Percentiles rank a stretch among this genome's conserved stretches.
Evolutionary conservation across 345 rosid genomes (phyloP).

Genomic region (Eucalyptus tenuipes): DNA sequence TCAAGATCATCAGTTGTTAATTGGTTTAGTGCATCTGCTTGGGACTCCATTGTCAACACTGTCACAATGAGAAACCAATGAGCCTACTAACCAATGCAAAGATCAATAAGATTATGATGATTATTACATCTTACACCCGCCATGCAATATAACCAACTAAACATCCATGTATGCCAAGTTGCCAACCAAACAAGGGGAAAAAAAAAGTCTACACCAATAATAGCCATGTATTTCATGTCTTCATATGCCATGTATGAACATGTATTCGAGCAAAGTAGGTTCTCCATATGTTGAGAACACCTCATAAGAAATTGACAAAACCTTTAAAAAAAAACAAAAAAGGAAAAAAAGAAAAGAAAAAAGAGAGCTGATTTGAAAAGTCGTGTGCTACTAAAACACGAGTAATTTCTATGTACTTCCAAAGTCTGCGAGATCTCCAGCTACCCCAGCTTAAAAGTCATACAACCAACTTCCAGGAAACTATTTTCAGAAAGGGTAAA

Average conservation of each 20-base stretch:
- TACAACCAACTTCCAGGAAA: not conserved
- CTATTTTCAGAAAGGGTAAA: not conserved
- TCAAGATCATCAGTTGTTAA: conserved; percentile 39
- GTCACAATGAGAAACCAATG: not conserved
- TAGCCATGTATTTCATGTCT: not conserved
- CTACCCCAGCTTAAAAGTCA: not conserved
- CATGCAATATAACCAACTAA: not conserved
- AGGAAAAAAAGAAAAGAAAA: fast-evolving
- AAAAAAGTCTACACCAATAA: not conserved
- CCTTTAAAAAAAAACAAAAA: not conserved
- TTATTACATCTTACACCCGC: not conserved
- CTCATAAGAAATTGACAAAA: not conserved
- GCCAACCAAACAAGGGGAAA: not conserved
- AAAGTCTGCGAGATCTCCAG: not conserved
- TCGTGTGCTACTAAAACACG: not conserved
- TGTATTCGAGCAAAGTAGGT: not conserved
- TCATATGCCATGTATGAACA: not conserved
- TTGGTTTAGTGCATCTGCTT: conserved; percentile 39
- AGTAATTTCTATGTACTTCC: not conserved
- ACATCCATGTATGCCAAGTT: not conserved
- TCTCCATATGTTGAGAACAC: not conserved
- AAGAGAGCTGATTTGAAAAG: not conserved
- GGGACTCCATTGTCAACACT: conserved; percentile 50
- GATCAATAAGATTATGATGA: not conserved
- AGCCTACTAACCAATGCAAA: not conserved